Evolutionary conservation across 1,139 yeast genomes (phyloP), one percentile per base, ranked within the genome.

Genomic region (Blastobotrys raffinosifermentans): DNA sequence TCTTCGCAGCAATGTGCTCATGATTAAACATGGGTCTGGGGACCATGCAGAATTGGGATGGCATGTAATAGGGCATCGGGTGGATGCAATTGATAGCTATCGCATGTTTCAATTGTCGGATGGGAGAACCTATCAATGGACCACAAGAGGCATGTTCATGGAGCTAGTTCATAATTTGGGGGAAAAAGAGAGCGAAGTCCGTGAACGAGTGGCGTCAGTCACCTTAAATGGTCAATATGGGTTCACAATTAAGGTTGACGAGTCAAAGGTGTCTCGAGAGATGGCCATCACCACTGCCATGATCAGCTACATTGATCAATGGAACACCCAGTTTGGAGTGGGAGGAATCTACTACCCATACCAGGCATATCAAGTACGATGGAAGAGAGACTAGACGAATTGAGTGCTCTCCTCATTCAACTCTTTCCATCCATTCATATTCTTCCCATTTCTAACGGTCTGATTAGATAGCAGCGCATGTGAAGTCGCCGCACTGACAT

Each of bases 71-170:
- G 67, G 68, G 40, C 82, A 76, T 50, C 60, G 72, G 34, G 79
- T 74, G n/a, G 83, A 76, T 54, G 80, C 80, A 3, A 64, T 68
- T 31, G 83, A 76, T 48, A 65, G 72, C 42, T 77, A 77, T 53
- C 63, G 82, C 46, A 61, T 73, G 65, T 77, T 77, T 52, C 69
- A 71, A 32, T 63, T 77, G 40, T 69, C 77, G 2, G 78, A 77
- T 50, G 82, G 82, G 4, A 51, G 55, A 35, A 72, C 73, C 2
- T 77, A 75, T 49, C 84, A 77, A 50, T 77, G 84, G 84, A 75
- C 83, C 2, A 69, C 70, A 29, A 64, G 67, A 41, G 82, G 80
- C 8, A 72, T 67, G 45, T 73, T 67, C 59, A 59, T 78, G 44
- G 84, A 78, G 53, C 66, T 65, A 43, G 79, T 77, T 9, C 62